These are phyloP conservation scores for Allium fistulosum DNA, from an alignment of 106 monocot genomes.

Conservation along the genomic window DNA sequence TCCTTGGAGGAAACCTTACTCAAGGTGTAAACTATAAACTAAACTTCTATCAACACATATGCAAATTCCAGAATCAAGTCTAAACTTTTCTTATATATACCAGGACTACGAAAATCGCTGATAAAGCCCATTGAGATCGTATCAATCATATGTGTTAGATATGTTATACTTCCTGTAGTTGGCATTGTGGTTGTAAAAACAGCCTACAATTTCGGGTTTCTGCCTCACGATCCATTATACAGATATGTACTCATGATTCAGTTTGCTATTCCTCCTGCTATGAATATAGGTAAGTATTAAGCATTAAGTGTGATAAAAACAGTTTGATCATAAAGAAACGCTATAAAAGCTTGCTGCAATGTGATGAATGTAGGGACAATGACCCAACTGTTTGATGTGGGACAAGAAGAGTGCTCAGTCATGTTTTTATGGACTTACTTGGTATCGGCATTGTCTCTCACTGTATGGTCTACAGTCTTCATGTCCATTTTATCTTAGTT, in stretches of 20 bases:
- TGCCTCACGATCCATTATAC: slow-evolving; percentile 40
- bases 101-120: slow-evolving; percentile 35
- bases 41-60: background rate
- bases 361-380: slow-evolving; percentile 38
- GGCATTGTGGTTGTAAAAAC: slow-evolving; percentile 30
- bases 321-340: background rate
- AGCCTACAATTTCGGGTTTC: slow-evolving; percentile 22
- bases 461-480: slow-evolving; percentile 53
- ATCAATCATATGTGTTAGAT: slow-evolving; percentile 26
- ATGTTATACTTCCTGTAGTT: slow-evolving; percentile 30
- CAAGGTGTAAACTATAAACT: slow-evolving; percentile 21
- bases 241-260: slow-evolving; percentile 43
- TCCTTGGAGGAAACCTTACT: slow-evolving; percentile 61
- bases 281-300: slow-evolving; percentile 6
- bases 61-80: too few species aligned
- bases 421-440: slow-evolving; percentile 55
- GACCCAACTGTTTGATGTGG: slow-evolving; percentile 47
- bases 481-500: slow-evolving; percentile 31
- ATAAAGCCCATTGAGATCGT: slow-evolving; percentile 19
- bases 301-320: background rate
- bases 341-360: too few species aligned
- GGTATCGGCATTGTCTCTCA: slow-evolving; percentile 36
- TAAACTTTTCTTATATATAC: background rate
- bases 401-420: slow-evolving; percentile 58
- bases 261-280: slow-evolving; percentile 18